phyloP scores from a whole-genome alignment of 495 filamentous ascomycete species.

The Aspergillus nidulans region DNA sequence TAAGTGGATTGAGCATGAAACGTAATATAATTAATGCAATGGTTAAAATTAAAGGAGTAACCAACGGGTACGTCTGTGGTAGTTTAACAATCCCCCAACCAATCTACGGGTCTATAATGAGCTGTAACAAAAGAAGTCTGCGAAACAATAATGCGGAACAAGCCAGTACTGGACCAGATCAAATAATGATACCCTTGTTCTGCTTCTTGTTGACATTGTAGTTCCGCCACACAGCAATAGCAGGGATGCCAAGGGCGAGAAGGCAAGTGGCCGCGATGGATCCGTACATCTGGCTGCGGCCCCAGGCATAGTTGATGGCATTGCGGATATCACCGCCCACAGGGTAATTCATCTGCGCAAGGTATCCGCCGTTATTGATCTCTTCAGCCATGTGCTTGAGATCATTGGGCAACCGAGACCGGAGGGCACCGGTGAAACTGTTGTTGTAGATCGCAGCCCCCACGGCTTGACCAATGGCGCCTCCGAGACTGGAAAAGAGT shows the following conservation, averaged over 20 bases:
- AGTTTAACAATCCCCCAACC: too few relatives aligned
- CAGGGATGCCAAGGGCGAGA: conserved; percentile 34
- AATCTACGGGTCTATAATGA: neutral
- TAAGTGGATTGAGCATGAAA: too few relatives aligned
- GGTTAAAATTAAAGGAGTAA: too few relatives aligned
- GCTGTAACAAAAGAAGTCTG: neutral
- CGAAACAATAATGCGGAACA: neutral
- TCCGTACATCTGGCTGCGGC: conserved; percentile 54
- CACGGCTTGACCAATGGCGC: conserved; percentile 63
- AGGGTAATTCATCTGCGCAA: conserved; percentile 49
- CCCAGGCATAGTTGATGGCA: conserved; percentile 58
- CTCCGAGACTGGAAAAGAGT: conserved; percentile 64
- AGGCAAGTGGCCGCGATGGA: conserved; percentile 48
- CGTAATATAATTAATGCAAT: too few relatives aligned
- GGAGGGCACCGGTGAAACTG: conserved; percentile 54
- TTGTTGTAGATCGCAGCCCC: conserved; percentile 66
- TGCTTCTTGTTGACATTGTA: conserved; percentile 43
- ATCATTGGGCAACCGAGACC: conserved; percentile 31
- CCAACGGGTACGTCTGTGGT: too few relatives aligned
- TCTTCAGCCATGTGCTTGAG: conserved; percentile 45
- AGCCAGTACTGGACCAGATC: neutral
- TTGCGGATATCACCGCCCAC: conserved; percentile 48
- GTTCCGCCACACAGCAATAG: conserved; percentile 41
- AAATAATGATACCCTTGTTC: conserved; percentile 42
- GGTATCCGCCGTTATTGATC: conserved; percentile 43